These are phyloP conservation scores for Fragaria vesca DNA, from an alignment of 306 rosid species.

Conservation along the genomic window DNA sequence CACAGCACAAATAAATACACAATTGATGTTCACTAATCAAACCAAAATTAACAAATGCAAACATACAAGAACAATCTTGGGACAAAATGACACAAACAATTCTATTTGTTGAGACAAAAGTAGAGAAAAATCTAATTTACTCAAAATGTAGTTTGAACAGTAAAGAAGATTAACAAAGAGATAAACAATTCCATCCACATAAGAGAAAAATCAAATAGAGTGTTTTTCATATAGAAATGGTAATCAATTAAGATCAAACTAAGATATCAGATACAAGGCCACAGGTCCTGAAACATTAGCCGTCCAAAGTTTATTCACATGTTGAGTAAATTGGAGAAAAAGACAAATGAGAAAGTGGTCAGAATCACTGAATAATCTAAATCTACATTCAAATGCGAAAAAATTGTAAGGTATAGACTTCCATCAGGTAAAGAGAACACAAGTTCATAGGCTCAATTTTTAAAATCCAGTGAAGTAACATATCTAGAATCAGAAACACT, in stretches of 20 bases:
- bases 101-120: not conserved
- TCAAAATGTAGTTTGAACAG: not conserved
- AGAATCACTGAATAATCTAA: not conserved
- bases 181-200: not conserved
- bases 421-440: not conserved
- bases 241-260: not conserved
- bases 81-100: not conserved
- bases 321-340: not conserved
- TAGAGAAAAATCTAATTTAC: not conserved
- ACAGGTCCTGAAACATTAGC: not conserved
- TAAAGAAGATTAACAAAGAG: not conserved
- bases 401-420: not conserved
- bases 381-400: not conserved
- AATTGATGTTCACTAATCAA: not conserved
- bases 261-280: not conserved
- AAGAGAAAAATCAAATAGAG: not conserved
- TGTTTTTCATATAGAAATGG: not conserved
- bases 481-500: not conserved
- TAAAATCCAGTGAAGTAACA: not conserved
- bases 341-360: not conserved
- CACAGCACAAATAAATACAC: conserved; percentile 16
- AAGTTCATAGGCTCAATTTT: not conserved
- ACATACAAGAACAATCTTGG: not conserved
- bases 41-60: not conserved
- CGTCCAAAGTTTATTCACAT: not conserved